Evolutionary conservation across 495 filamentous ascomycete genomes (phyloP).

Genomic region (Wilcoxina mikolae): DNA sequence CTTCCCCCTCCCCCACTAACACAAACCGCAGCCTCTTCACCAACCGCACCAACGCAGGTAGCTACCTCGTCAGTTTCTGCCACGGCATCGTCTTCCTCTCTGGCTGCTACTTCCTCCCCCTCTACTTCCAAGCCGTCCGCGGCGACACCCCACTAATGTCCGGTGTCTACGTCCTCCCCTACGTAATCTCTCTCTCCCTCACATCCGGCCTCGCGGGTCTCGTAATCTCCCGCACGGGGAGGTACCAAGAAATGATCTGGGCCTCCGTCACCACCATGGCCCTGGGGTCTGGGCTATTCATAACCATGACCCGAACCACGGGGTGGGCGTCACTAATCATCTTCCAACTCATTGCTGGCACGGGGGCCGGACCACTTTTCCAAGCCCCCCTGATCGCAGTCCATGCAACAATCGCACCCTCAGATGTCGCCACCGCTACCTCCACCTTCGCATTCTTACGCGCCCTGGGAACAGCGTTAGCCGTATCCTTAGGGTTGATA

Average conservation of each 20-base stretch:
- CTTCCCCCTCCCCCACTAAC: no score
- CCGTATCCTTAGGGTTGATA: slow-evolving; percentile 64
- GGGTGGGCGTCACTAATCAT: slow-evolving; percentile 47
- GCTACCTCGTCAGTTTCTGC: slow-evolving; percentile 38
- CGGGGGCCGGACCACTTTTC: slow-evolving; percentile 52
- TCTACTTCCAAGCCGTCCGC: slow-evolving; percentile 67
- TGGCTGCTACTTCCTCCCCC: slow-evolving; percentile 57
- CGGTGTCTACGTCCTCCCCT: slow-evolving; percentile 67
- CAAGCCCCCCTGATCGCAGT: slow-evolving; percentile 67
- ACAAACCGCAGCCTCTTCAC: slow-evolving; percentile 46
- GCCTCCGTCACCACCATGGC: slow-evolving; percentile 43
- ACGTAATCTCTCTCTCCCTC: slow-evolving; percentile 54
- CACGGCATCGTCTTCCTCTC: slow-evolving; percentile 64
- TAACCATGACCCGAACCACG: slow-evolving; percentile 38
- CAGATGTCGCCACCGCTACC: slow-evolving; percentile 63
- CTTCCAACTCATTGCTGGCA: slow-evolving; percentile 36
- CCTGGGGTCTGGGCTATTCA: slow-evolving; percentile 50
- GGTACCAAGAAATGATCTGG: slow-evolving; percentile 37
- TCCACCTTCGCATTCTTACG: slow-evolving; percentile 61
- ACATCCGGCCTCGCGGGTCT: slow-evolving; percentile 49
- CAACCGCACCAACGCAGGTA: slow-evolving; percentile 42
- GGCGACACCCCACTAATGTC: slow-evolving; percentile 56
- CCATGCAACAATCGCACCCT: slow-evolving; percentile 51
- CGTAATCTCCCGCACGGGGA: slow-evolving; percentile 56
- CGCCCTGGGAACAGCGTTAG: slow-evolving; percentile 53